phyloP scores from a whole-genome alignment of 78 protist genomes.

The Salpingoeca rosetta region DNA sequence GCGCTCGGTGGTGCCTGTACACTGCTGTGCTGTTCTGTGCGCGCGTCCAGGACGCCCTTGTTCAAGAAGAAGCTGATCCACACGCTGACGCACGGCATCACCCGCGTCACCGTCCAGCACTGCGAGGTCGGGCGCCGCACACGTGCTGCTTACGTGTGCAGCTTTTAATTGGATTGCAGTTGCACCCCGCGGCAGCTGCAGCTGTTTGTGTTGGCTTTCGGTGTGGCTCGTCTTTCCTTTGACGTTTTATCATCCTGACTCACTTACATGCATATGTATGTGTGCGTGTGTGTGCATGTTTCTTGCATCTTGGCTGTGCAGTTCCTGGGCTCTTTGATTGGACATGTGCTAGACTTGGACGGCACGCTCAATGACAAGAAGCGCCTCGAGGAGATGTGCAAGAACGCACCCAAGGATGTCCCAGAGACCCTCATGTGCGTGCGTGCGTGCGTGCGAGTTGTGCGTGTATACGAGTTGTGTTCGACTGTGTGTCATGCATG shows the following conservation, averaged over 20 bases:
- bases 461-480: background rate
- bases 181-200: background rate
- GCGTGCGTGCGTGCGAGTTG: background rate
- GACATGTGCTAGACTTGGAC: background rate
- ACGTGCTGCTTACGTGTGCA: background rate
- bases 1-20: background rate
- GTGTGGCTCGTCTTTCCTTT: background rate
- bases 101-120: background rate
- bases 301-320: background rate
- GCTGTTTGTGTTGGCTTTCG: background rate
- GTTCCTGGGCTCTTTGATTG: background rate
- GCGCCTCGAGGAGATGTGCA: background rate
- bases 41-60: background rate
- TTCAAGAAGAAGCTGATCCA: background rate
- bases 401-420: background rate
- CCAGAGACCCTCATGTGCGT: background rate
- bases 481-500: background rate
- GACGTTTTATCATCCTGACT: background rate
- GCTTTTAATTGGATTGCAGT: too few relatives aligned
- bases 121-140: background rate
- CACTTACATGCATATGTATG: background rate
- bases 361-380: background rate
- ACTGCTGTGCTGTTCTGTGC: background rate
- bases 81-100: background rate
- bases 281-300: background rate